Conservation (phyloP, 1,284 basidiomycete genomes). For the Boletellus sp. region DNA sequence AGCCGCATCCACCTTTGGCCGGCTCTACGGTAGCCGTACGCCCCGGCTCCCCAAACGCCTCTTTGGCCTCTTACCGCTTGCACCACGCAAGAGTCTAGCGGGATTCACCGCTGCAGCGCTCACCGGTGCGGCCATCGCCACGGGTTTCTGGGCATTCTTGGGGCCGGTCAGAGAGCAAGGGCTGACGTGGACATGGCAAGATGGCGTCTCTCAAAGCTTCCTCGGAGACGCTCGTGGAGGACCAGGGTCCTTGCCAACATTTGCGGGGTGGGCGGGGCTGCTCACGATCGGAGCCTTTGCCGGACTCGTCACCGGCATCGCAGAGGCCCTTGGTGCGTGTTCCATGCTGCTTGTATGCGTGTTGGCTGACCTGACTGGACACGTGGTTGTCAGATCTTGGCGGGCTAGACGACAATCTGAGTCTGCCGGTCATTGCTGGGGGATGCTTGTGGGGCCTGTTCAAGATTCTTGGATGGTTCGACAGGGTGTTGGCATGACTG, state of each 20-base stretch:
- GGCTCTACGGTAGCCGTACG: constrained; percentile 78
- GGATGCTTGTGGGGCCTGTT: constrained; percentile 75
- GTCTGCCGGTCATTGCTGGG: constrained; percentile 87
- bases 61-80: constrained; percentile 64
- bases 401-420: constrained; percentile 89
- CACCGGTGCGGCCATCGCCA: constrained; percentile 72
- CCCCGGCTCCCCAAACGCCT: constrained; percentile 68
- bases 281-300: constrained; percentile 58
- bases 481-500: constrained; percentile 15
- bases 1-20: constrained; percentile 88
- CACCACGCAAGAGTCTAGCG: constrained; percentile 82
- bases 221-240: background rate
- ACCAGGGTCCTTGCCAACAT: constrained; percentile 2
- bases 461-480: constrained; percentile 39
- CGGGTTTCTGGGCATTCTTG: constrained; percentile 75
- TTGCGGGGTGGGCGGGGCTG: constrained; percentile 53
- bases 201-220: constrained; percentile 35
- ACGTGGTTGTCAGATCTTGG: constrained; percentile 67
- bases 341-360: constrained; percentile 6
- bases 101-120: constrained; percentile 84
- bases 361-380: constrained; percentile 7
- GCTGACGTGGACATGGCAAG: constrained; percentile 53
- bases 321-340: constrained; percentile 77
- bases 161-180: constrained; percentile 45
- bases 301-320: constrained; percentile 77